Conservation (phyloP, 2,329 filamentous ascomycete genomes). For the Calonectria pseudoreteaudii region DNA sequence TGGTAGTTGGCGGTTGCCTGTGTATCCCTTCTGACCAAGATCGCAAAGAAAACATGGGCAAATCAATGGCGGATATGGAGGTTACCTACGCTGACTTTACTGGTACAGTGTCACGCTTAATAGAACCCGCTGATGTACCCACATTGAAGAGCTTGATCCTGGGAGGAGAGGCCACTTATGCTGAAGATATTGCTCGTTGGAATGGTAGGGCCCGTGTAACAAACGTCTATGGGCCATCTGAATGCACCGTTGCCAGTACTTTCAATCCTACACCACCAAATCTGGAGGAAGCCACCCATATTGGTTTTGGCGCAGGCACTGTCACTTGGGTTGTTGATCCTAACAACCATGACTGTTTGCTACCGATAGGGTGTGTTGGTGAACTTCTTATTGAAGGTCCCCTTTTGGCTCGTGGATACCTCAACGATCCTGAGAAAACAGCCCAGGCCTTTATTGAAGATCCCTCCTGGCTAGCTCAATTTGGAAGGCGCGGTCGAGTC, state of each 20-base stretch:
- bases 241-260: conserved; percentile 12
- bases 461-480: background rate
- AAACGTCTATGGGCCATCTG: background rate
- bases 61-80: background rate
- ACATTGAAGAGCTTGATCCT: background rate
- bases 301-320: conserved; percentile 9
- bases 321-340: conserved; percentile 17
- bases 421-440: background rate
- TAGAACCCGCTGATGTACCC: background rate
- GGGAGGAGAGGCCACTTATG: background rate
- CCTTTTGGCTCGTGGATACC: background rate
- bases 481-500: conserved; percentile 31
- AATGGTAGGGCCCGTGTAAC: too few species aligned
- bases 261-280: background rate
- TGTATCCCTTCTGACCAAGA: conserved; percentile 14
- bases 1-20: conserved; percentile 28
- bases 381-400: conserved; percentile 23
- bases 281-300: background rate
- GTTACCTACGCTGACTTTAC: background rate
- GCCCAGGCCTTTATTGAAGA: background rate
- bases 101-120: background rate
- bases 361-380: conserved; percentile 8
- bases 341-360: background rate
- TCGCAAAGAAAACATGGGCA: background rate
- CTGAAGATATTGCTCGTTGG: too few species aligned